A percentile compares a stretch with the other conserved stretches of the same genome.
Conservation (phyloP, 2,329 filamentous ascomycete species). For the Sphaerulina populicola region DNA sequence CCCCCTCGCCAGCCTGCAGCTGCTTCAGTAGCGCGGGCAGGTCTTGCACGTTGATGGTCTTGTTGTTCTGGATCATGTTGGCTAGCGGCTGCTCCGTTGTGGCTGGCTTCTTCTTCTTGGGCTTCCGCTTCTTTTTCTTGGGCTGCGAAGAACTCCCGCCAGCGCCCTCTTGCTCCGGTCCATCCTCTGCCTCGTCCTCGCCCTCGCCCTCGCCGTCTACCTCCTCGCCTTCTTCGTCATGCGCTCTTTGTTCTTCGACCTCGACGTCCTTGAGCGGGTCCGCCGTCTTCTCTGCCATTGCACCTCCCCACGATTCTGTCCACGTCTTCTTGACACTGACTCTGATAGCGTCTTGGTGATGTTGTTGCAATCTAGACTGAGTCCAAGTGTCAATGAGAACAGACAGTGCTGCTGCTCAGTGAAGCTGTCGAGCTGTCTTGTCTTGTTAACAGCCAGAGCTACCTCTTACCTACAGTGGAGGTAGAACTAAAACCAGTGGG, state of each 20-base stretch:
- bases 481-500: background rate
- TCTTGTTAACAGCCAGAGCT: background rate
- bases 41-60: slow-evolving; percentile 22
- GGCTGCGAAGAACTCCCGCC: slow-evolving; percentile 3
- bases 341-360: too few species aligned
- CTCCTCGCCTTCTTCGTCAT: slow-evolving; percentile 22
- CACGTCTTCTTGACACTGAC: too few species aligned
- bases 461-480: too few species aligned
- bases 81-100: slow-evolving; percentile 9
- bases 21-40: slow-evolving; percentile 28
- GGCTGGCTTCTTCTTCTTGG: slow-evolving; percentile 24
- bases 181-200: slow-evolving; percentile 15
- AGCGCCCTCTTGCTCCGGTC: slow-evolving; percentile 11
- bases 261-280: slow-evolving; percentile 17
- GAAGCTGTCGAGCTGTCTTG: background rate
- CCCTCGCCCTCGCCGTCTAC: slow-evolving; percentile 11
- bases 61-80: slow-evolving; percentile 14
- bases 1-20: slow-evolving; percentile 18
- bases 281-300: slow-evolving; percentile 12
- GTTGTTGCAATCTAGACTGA: too few species aligned
- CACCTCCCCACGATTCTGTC: background rate
- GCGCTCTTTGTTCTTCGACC: slow-evolving; percentile 13
- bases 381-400: too few species aligned
- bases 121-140: slow-evolving; percentile 25
- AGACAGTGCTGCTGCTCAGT: too few species aligned